phyloP scores from a whole-genome alignment of 345 rosid genomes.

The Barbarea vulgaris region DNA sequence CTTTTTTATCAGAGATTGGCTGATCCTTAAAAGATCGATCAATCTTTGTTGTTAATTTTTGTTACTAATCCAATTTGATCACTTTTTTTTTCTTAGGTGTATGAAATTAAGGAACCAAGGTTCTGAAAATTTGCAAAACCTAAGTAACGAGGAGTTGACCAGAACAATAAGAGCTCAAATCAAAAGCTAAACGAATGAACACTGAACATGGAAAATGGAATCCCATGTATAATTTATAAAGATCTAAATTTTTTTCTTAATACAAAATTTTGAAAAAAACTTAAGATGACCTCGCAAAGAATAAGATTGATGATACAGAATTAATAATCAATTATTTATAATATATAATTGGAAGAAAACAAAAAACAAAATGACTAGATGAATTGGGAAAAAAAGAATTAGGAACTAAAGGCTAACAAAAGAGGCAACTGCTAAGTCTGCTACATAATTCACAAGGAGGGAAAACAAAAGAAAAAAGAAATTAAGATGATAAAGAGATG shows the following conservation, averaged over 20 bases:
- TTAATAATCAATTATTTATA: neutral
- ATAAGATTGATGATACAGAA: neutral
- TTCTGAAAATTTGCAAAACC: too few species aligned
- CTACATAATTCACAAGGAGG: neutral
- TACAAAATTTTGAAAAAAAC: too few species aligned
- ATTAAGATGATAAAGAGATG: neutral
- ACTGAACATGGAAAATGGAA: neutral
- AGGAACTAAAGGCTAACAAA: neutral
- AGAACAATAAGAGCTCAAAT: too few species aligned
- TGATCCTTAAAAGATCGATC: too few species aligned
- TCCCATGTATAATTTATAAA: neutral
- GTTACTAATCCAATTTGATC: too few species aligned
- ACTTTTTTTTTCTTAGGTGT: too few species aligned
- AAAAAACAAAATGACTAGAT: constrained; percentile 11
- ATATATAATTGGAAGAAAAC: neutral
- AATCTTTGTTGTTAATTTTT: too few species aligned
- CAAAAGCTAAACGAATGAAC: neutral
- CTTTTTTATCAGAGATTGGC: too few species aligned
- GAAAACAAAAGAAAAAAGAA: neutral
- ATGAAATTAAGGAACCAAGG: too few species aligned
- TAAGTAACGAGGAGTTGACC: too few species aligned
- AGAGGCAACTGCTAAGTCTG: neutral
- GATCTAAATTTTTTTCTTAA: too few species aligned
- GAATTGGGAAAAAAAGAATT: neutral
- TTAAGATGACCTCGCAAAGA: neutral